phyloP scores from a whole-genome alignment of 2,329 filamentous ascomycete species.

The Colletotrichum acutatum region DNA sequence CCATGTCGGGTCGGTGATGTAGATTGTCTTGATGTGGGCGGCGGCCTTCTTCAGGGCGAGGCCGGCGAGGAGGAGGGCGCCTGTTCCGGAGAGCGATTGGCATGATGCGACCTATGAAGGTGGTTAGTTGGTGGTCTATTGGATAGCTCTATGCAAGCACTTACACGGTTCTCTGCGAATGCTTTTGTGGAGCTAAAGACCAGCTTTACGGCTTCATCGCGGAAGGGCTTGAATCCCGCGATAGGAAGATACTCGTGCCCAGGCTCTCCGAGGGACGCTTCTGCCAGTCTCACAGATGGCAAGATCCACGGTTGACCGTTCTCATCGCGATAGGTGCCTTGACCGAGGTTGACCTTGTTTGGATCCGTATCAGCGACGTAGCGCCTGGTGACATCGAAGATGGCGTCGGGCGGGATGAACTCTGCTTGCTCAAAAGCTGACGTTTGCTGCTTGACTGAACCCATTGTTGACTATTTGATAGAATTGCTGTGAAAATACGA shows the following conservation, averaged over 20 bases:
- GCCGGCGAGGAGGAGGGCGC: conserved; percentile 49
- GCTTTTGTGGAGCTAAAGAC: conserved; percentile 43
- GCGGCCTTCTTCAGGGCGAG: conserved; percentile 43
- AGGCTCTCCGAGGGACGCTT: conserved; percentile 35
- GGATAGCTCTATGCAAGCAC: conserved; percentile 48
- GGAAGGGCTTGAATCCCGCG: conserved; percentile 45
- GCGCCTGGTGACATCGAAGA: conserved; percentile 47
- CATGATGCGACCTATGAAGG: conserved; percentile 44
- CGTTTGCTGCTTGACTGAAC: conserved; percentile 14
- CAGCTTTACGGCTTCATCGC: conserved; percentile 45
- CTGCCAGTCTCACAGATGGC: conserved; percentile 47
- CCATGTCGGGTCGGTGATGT: conserved; percentile 54
- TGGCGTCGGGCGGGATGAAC: conserved; percentile 44
- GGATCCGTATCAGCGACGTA: conserved; percentile 44
- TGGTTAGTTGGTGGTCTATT: conserved; percentile 53
- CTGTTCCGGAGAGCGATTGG: conserved; percentile 54
- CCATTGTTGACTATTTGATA: background rate
- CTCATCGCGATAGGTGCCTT: conserved; percentile 52
- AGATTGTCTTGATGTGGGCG: conserved; percentile 43
- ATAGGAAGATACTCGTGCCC: conserved; percentile 53
- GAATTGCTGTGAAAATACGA: background rate
- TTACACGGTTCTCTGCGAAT: conserved; percentile 42
- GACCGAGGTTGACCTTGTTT: conserved; percentile 51
- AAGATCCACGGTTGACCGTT: conserved; percentile 51
- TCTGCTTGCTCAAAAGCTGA: conserved; percentile 39